phyloP scores from a whole-genome alignment of 164 flowering plant genomes.

The Aristolochia contorta region DNA sequence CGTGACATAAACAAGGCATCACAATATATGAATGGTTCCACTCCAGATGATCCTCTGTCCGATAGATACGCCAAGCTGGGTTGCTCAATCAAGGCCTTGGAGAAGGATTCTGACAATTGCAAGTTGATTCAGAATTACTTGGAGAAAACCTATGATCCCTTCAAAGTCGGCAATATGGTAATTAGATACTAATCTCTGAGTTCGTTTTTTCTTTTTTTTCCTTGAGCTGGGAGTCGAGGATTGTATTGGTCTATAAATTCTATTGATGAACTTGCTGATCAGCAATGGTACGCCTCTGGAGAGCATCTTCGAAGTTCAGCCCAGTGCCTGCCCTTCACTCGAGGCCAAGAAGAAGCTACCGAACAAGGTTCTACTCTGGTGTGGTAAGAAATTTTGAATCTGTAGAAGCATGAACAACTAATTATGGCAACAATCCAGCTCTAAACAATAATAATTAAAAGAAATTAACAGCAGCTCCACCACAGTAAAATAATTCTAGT shows the following conservation, averaged over 20 bases:
- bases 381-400: slow-evolving; percentile 75
- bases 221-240: too few relatives aligned
- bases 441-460: too few relatives aligned
- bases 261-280: neutral
- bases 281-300: slow-evolving; percentile 54
- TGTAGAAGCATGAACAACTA: too few relatives aligned
- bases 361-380: slow-evolving; percentile 83
- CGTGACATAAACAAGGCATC: slow-evolving; percentile 63
- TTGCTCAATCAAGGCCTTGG: slow-evolving; percentile 45
- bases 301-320: slow-evolving; percentile 45
- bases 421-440: too few relatives aligned
- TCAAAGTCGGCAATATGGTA: slow-evolving; percentile 57
- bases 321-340: slow-evolving; percentile 40
- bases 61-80: slow-evolving; percentile 48
- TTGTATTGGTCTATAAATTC: neutral
- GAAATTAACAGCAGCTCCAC: too few relatives aligned
- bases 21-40: slow-evolving; percentile 53
- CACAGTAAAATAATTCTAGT: too few relatives aligned
- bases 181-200: too few relatives aligned
- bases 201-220: too few relatives aligned
- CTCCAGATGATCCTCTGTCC: slow-evolving; percentile 63
- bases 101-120: slow-evolving; percentile 58
- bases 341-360: slow-evolving; percentile 61
- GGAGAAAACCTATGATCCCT: slow-evolving; percentile 72
- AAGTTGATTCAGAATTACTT: slow-evolving; percentile 63